Conservation (phyloP, 1,284 basidiomycete genomes). For the Microstroma glucosiphilum region DNA sequence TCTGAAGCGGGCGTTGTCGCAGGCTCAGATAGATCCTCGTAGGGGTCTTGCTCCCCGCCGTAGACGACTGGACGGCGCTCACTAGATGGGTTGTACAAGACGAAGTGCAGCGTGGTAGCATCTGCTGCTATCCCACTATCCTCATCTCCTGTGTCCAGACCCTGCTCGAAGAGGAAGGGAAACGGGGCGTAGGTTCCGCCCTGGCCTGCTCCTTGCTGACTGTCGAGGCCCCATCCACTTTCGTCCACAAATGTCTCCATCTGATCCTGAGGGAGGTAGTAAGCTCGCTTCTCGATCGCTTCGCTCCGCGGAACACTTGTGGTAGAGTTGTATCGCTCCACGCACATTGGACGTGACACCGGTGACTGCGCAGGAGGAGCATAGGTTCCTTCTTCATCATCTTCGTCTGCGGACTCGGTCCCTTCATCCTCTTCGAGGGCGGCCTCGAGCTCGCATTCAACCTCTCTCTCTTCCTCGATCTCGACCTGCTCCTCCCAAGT, state of each 20-base stretch:
- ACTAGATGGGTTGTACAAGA: slow-evolving; percentile 77
- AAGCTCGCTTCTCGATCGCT: not conserved
- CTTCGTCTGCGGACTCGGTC: not conserved
- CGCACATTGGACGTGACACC: no score
- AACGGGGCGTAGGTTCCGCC: not conserved
- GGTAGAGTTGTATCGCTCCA: no score
- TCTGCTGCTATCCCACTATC: slow-evolving; percentile 14
- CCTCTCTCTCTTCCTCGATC: not conserved
- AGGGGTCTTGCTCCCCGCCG: slow-evolving; percentile 19
- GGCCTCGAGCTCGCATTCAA: not conserved
- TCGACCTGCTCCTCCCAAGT: not conserved
- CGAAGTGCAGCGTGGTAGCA: slow-evolving; percentile 63
- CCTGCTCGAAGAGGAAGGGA: not conserved
- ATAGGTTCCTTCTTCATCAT: not conserved
- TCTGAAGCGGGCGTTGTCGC: slow-evolving; percentile 11
- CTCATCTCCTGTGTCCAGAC: not conserved
- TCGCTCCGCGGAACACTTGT: not conserved
- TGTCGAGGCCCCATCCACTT: slow-evolving; percentile 3
- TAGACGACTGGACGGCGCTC: slow-evolving; percentile 66
- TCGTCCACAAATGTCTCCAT: slow-evolving; percentile 7
- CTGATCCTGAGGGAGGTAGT: not conserved
- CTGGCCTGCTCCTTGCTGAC: not conserved
- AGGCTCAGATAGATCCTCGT: slow-evolving; percentile 10
- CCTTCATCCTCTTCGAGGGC: not conserved
- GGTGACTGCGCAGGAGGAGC: not conserved